Evolutionary conservation across 345 rosid genomes (phyloP).

Genomic region (Rhodamnia argentea): DNA sequence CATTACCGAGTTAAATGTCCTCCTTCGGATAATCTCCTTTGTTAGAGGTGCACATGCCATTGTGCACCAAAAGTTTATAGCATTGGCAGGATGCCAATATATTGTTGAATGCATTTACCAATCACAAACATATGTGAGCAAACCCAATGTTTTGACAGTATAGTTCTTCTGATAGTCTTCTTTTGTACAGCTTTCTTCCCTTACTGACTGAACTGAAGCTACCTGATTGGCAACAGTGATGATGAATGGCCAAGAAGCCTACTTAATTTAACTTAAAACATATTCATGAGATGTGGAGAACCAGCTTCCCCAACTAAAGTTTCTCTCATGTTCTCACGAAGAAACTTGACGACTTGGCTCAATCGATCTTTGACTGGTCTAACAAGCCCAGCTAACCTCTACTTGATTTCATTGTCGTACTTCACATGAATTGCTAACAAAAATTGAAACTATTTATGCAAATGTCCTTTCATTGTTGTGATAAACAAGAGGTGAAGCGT

Average conservation of each 20-base stretch:
- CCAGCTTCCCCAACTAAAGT: neutral
- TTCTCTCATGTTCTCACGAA: neutral
- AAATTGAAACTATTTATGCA: fast-evolving
- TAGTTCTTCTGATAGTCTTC: neutral
- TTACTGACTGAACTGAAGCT: neutral
- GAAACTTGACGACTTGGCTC: neutral
- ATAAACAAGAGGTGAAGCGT: neutral
- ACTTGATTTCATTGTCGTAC: neutral
- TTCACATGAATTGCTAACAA: neutral
- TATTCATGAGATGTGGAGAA: neutral
- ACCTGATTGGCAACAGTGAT: neutral
- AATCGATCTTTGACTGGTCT: fast-evolving
- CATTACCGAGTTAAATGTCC: neutral
- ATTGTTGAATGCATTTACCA: neutral
- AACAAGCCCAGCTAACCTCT: fast-evolving
- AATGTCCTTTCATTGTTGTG: neutral
- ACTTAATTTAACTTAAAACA: neutral
- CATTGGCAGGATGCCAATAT: neutral
- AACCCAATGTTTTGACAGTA: neutral
- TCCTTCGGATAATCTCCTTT: neutral
- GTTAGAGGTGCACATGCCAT: neutral
- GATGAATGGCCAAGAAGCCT: neutral
- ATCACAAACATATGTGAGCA: neutral
- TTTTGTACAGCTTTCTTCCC: neutral
- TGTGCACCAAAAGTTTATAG: neutral